These are phyloP conservation scores for Colletotrichum sansevieriae DNA, from an alignment of 2,329 filamentous ascomycete species.

Conservation along the genomic window DNA sequence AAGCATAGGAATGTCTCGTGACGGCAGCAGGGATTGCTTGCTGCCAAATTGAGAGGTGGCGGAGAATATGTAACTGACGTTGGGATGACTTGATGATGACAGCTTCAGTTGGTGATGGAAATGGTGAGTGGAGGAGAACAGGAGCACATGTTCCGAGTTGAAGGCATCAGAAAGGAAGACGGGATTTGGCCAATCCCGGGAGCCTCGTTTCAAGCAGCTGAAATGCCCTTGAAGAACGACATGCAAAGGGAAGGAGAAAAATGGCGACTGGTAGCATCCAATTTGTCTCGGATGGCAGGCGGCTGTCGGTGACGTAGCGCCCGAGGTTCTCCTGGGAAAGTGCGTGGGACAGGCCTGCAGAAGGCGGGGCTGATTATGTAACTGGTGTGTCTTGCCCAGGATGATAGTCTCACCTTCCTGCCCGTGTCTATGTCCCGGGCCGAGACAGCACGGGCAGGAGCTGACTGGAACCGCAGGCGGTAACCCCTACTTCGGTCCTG, in stretches of 20 bases:
- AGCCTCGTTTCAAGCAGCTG: neutral
- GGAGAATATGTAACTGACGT: conserved; percentile 4
- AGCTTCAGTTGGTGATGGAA: neutral
- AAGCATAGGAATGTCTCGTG: conserved; percentile 1
- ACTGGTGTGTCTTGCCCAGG: neutral
- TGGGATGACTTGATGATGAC: conserved; percentile 13
- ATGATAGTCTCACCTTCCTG: conserved; percentile 1
- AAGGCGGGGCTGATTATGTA: conserved; percentile 37
- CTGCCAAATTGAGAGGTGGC: neutral
- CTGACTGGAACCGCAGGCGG: conserved; percentile 7
- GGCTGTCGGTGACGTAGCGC: conserved; percentile 10
- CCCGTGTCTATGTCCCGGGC: neutral
- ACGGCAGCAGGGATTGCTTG: conserved; percentile 19
- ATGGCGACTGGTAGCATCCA: neutral
- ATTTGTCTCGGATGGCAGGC: conserved; percentile 13
- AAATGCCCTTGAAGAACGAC: neutral
- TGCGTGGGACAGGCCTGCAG: conserved; percentile 3
- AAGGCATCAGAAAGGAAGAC: neutral
- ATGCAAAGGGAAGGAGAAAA: conserved; percentile 1
- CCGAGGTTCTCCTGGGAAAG: conserved; percentile 19
- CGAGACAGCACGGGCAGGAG: neutral
- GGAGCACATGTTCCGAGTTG: neutral
- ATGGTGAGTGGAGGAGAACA: neutral
- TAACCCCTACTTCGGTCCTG: conserved; percentile 3
- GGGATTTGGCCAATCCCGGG: neutral